A percentile compares a stretch with the other conserved stretches of the same genome.
phyloP scores from a whole-genome alignment of 352 stramenopile genomes.

The Pythium monospermum region DNA sequence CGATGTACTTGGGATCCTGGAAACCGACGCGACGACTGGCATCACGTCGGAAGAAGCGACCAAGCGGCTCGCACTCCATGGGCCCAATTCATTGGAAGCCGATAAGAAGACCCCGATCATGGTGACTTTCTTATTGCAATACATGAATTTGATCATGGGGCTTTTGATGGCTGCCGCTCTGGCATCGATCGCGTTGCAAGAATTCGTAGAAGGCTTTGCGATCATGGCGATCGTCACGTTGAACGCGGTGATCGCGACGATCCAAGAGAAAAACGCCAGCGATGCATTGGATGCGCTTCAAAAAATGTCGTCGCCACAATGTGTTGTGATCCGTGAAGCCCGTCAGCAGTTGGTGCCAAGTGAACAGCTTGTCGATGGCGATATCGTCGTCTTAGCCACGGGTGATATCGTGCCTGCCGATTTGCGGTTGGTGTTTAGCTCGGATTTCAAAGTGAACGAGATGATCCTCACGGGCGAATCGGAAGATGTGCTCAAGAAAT shows the following conservation, averaged over 20 bases:
- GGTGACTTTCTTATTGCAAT: slow-evolving; percentile 70
- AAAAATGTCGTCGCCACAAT: slow-evolving; percentile 71
- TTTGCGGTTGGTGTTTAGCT: slow-evolving; percentile 83
- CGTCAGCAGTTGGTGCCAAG: slow-evolving; percentile 48
- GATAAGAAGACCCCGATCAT: slow-evolving; percentile 49
- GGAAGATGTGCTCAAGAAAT: slow-evolving; percentile 70
- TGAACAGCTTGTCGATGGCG: slow-evolving; percentile 60
- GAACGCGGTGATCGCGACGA: slow-evolving; percentile 63
- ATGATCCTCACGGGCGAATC: slow-evolving; percentile 93
- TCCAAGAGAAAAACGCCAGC: slow-evolving; percentile 61
- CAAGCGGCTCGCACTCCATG: slow-evolving; percentile 35
- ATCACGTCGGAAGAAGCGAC: slow-evolving; percentile 29
- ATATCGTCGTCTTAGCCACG: slow-evolving; percentile 81
- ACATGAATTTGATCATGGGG: slow-evolving; percentile 74
- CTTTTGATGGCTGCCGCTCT: slow-evolving; percentile 54
- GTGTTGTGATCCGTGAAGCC: slow-evolving; percentile 42
- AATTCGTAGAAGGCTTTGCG: slow-evolving; percentile 63
- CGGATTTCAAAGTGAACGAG: slow-evolving; percentile 89
- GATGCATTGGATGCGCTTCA: slow-evolving; percentile 67
- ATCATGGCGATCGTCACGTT: slow-evolving; percentile 73
- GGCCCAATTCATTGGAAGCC: slow-evolving; percentile 45
- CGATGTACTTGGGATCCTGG: slow-evolving; percentile 35
- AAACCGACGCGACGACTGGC: slow-evolving; percentile 33
- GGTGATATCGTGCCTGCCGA: slow-evolving; percentile 93
- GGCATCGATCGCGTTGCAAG: slow-evolving; percentile 57